Evolutionary conservation across 2,329 filamentous ascomycete genomes (phyloP).

Genomic region (Ascosphaera apis): DNA sequence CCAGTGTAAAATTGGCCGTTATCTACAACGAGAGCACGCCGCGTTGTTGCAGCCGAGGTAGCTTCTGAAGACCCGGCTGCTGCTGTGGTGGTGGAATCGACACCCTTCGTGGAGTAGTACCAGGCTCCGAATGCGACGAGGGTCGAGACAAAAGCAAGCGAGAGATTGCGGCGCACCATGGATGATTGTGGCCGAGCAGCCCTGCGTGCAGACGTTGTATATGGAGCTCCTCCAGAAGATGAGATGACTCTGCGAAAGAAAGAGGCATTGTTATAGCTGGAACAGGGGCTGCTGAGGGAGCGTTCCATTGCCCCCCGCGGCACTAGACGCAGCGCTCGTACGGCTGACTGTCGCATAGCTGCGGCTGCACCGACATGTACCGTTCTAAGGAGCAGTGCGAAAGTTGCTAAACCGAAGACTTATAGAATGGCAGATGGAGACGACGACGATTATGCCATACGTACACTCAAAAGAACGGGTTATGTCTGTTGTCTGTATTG

Average conservation of each 20-base stretch:
- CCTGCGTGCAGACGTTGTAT: slow-evolving; percentile 14
- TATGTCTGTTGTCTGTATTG: too few species aligned
- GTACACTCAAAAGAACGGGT: too few species aligned
- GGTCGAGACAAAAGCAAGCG: slow-evolving; percentile 24
- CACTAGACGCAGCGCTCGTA: too few species aligned
- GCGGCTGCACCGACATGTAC: too few species aligned
- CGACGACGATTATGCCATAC: too few species aligned
- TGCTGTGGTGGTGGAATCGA: slow-evolving; percentile 5
- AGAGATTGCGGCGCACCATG: slow-evolving; percentile 27
- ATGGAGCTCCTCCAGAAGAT: too few species aligned
- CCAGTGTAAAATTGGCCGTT: slow-evolving; percentile 78
- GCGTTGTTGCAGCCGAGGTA: slow-evolving; percentile 29
- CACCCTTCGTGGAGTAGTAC: slow-evolving; percentile 20
- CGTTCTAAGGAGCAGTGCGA: too few species aligned
- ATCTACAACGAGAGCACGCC: slow-evolving; percentile 60
- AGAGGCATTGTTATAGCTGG: slow-evolving; percentile 21
- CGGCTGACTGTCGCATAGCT: too few species aligned
- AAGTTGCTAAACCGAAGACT: too few species aligned
- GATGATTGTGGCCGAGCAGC: slow-evolving; percentile 19
- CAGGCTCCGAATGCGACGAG: slow-evolving; percentile 25
- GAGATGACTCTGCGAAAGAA: slow-evolving; percentile 14
- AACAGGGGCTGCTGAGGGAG: too few species aligned
- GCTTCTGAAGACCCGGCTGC: slow-evolving; percentile 12
- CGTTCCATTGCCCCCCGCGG: too few species aligned
- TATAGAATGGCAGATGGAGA: too few species aligned